phyloP scores from a whole-genome alignment of 2,329 filamentous ascomycete species.

The Madurella mycetomatis region DNA sequence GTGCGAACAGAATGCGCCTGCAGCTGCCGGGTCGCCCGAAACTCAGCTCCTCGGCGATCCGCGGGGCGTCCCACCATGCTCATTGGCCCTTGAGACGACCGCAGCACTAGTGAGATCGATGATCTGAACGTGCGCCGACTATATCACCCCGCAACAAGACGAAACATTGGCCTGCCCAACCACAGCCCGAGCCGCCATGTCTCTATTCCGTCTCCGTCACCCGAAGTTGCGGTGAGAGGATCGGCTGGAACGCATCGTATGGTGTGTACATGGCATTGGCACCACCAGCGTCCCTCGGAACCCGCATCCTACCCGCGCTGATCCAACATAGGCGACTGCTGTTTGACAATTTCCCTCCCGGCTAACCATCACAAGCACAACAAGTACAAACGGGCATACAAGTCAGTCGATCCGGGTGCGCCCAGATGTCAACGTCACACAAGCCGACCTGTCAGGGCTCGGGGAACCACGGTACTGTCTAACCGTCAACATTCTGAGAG shows the following conservation, averaged over 20 bases:
- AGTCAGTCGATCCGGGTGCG: too few relatives aligned
- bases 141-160: constrained; percentile 11
- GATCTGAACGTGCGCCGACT: constrained; percentile 8
- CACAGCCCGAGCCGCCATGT: constrained; percentile 8
- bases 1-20: not conserved
- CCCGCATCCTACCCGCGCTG: not conserved
- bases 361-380: too few relatives aligned
- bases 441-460: not conserved
- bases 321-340: constrained; percentile 2
- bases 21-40: not conserved
- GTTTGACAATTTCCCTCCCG: not conserved
- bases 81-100: not conserved
- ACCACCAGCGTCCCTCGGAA: constrained; percentile 3
- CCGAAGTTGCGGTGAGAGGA: constrained; percentile 25
- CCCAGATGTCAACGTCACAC: not conserved
- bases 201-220: not conserved
- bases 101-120: constrained; percentile 1
- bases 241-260: not conserved
- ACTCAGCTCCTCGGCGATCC: not conserved
- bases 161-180: constrained; percentile 5
- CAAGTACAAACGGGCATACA: not conserved
- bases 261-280: constrained; percentile 3
- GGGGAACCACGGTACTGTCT: not conserved
- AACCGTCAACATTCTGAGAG: too few relatives aligned
- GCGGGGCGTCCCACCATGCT: not conserved